Base-by-base conservation (phyloP, 2,329 filamentous ascomycete species). In the Aciculosporium take region DNA sequence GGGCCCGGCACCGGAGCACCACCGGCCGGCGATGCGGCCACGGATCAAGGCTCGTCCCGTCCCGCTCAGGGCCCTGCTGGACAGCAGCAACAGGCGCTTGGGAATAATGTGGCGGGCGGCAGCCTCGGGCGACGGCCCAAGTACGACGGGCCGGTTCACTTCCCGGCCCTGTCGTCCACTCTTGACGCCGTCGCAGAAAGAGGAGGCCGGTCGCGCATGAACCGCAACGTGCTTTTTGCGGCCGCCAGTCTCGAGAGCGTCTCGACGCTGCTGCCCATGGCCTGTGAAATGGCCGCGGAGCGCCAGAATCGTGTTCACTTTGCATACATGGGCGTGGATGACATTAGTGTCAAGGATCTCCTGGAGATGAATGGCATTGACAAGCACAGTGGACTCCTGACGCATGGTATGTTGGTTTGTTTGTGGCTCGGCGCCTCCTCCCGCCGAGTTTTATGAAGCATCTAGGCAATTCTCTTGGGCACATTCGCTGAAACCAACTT, bases 251-350 rank as follows among this genome's bases (percentile, higher is more conserved):
- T 93, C 39, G 74, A 74, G 56, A 91, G 84, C 54, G 76, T 79
- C 13, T 72, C 84, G 0, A 72, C 73, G 25, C 58, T 95, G 40
- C 64, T 94, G 25, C 86, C 87, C 0, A 67, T 94, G 55, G 85
- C 88, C 5, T 96, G 91, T 59, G 75, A 84, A 51, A 95, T 95
- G 88, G 79, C 79, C 6, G 59, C 59, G 18, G 71, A 78, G 58
- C 69, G 73, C 42, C 68, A 72, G 44, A 94, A 77, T 53, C 71
- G 77, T 47, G 86, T 95, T 7, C 89, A 96, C 57, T 81, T 94
- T 55, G 81, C 76, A 0, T 62, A 96, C 4, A 72, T 93, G 63
- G 81, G 87, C 38, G 72, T 81, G 45, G 81, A 79, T 45, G 72
- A 79, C 10, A 72, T 94, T 39, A 64, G 74, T 0, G 60, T 93